A percentile compares a stretch with the other conserved stretches of the same genome.
Evolutionary conservation across 805 yeast species (phyloP).

Genomic region (Lachancea thermotolerans): DNA sequence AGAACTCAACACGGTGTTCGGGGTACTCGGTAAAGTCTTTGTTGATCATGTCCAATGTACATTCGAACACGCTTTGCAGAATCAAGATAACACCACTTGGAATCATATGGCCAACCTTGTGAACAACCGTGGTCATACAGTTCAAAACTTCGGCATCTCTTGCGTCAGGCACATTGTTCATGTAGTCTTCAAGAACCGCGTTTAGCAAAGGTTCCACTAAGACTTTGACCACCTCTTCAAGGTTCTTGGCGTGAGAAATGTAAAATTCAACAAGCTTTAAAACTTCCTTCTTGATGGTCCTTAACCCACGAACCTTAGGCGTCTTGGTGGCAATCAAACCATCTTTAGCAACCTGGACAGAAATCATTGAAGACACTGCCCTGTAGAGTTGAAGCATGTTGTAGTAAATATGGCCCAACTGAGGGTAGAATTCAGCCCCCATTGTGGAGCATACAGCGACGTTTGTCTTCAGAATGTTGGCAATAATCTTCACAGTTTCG

Average conservation of each 20-base stretch:
- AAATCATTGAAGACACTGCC: conserved; percentile 82
- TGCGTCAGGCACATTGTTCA: conserved; percentile 85
- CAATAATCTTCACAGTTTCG: conserved; percentile 86
- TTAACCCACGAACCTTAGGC: conserved; percentile 87
- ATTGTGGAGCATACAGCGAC: conserved; percentile 91
- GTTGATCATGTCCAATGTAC: conserved; percentile 91
- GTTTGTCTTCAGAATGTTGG: conserved; percentile 90
- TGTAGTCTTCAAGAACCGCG: conserved; percentile 86
- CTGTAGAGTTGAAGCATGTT: conserved; percentile 86
- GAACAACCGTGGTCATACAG: conserved; percentile 86
- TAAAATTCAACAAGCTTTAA: conserved; percentile 84
- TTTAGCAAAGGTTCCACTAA: conserved; percentile 75
- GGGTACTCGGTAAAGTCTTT: conserved; percentile 95
- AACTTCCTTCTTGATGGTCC: conserved; percentile 94
- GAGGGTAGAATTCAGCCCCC: conserved; percentile 87
- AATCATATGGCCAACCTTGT: conserved; percentile 78
- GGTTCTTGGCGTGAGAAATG: conserved; percentile 77
- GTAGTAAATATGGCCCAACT: conserved; percentile 76
- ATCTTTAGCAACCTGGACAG: conserved; percentile 67
- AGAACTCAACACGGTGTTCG: conserved; percentile 95
- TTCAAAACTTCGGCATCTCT: conserved; percentile 96
- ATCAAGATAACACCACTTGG: conserved; percentile 85
- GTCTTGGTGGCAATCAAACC: conserved; percentile 91
- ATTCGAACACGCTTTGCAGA: conserved; percentile 85
- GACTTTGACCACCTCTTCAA: conserved; percentile 75